Evolutionary conservation across 129 eudicot genomes (phyloP), one percentile per base, ranked within the genome.

Genomic region (Artemisia argyi): DNA sequence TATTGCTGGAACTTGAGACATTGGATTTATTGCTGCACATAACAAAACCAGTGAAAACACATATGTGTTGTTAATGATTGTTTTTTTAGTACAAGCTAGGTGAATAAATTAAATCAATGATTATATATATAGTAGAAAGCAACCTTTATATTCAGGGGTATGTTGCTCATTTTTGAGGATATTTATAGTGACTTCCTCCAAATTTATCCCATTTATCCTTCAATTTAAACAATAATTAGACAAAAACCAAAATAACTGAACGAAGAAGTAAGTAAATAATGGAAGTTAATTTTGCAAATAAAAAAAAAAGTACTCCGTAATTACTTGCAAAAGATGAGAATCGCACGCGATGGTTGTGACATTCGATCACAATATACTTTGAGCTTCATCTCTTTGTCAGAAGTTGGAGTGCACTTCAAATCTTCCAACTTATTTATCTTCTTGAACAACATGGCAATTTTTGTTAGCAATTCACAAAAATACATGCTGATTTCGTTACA

Each of bases 311-410:
- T 53, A 49, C 4, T n/a, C n/a, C n/a, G 3, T 57, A 49, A 46
- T 78, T 78, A 91, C 96, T 78, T 85, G 92, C 92, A 88, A 82
- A 91, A 91, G 48, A 88, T 75, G 63, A 91, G 68, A 79, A 91
- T 30, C 8, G 96, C 96, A 10, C 97, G 89, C 11, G 96, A 79
- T 22, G 97, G 97, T 63, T 86, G 96, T 4, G 96, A 91, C 75
- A 80, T 69, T 3, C 90, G 95, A 78, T 91, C 96, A 24, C 73
- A 91, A n/a, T 91, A 88, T 32, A 91, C 53, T 71, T 81, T 87
- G 7, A 90, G 87, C 81, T 30, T 55, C 77, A 73, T 85, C 69
- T 39, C 82, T 49, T 3, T 69, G 30, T 60, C 50, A 39, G 46
- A 39, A 39, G 46, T 39, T 39, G 11, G 46, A 39, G 2, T 39